Percentiles rank a stretch among this genome's conserved stretches.
These are phyloP conservation scores for Paramyrothecium roridum DNA, from an alignment of 2,329 filamentous ascomycete genomes.

Conservation along the genomic window DNA sequence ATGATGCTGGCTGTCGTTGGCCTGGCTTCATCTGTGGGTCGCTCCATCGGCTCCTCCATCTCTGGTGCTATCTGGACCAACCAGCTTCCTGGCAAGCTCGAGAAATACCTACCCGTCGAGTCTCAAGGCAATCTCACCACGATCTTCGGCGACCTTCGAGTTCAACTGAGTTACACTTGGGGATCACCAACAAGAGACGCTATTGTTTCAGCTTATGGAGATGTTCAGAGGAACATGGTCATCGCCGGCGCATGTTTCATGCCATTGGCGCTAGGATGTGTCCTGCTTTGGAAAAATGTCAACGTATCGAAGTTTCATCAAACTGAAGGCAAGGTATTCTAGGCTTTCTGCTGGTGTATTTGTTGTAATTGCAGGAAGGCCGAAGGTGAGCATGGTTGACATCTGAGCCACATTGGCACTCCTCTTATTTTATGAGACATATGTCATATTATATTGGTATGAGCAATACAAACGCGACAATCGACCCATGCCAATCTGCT, in stretches of 20 bases:
- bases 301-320: background rate
- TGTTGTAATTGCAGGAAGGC: too few species aligned
- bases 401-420: too few species aligned
- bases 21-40: conserved; percentile 26
- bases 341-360: background rate
- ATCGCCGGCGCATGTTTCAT: conserved; percentile 41
- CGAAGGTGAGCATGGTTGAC: too few species aligned
- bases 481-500: too few species aligned
- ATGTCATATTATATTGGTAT: too few species aligned
- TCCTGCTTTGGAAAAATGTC: background rate
- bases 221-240: conserved; percentile 49
- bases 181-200: conserved; percentile 48
- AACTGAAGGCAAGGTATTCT: background rate
- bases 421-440: too few species aligned
- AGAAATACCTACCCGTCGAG: conserved; percentile 43
- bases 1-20: conserved; percentile 27
- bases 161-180: conserved; percentile 49
- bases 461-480: too few species aligned
- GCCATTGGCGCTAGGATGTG: background rate
- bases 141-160: conserved; percentile 47
- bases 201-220: conserved; percentile 59
- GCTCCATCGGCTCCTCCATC: conserved; percentile 26
- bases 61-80: conserved; percentile 26
- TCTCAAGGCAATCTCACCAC: conserved; percentile 25
- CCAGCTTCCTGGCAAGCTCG: conserved; percentile 51